Conservation (phyloP, 2,329 filamentous ascomycete species). For the Paecilomyces dactylethromorphus region DNA sequence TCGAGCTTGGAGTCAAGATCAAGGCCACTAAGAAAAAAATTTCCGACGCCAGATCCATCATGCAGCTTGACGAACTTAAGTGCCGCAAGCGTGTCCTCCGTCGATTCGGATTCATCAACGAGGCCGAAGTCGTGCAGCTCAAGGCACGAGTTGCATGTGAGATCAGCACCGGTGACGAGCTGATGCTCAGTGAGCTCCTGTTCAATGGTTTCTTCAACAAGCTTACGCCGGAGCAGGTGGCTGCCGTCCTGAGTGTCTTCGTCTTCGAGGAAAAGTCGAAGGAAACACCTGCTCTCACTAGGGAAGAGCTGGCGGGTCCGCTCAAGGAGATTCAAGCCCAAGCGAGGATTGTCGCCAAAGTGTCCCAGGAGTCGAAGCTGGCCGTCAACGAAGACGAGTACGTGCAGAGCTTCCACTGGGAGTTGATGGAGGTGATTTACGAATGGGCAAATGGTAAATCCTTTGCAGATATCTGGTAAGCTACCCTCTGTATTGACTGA, state of each 20-base stretch:
- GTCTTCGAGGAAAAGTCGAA: slow-evolving; percentile 96
- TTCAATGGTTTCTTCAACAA: slow-evolving; percentile 99
- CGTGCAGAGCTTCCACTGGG: slow-evolving; percentile 78
- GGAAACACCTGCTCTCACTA: slow-evolving; percentile 59
- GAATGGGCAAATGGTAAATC: slow-evolving; percentile 85
- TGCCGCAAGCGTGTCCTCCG: slow-evolving; percentile 91
- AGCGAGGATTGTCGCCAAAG: slow-evolving; percentile 82
- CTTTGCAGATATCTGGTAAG: slow-evolving; percentile 93
- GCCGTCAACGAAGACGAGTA: slow-evolving; percentile 94
- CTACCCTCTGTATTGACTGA: slow-evolving; percentile 16
- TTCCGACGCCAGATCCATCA: slow-evolving; percentile 72
- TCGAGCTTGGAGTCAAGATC: slow-evolving; percentile 68
- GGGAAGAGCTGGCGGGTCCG: slow-evolving; percentile 77
- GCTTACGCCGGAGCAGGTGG: slow-evolving; percentile 77
- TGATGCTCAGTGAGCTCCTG: slow-evolving; percentile 84
- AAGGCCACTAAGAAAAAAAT: slow-evolving; percentile 87
- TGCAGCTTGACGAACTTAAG: slow-evolving; percentile 94
- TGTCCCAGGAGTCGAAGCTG: slow-evolving; percentile 90
- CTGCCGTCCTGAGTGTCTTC: slow-evolving; percentile 83
- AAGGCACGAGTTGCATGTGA: slow-evolving; percentile 97
- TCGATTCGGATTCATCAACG: slow-evolving; percentile 91
- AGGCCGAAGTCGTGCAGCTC: slow-evolving; percentile 88
- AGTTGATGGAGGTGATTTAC: slow-evolving; percentile 94
- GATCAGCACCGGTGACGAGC: slow-evolving; percentile 92
- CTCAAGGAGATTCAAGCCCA: slow-evolving; percentile 81